Percentiles rank a stretch among this genome's conserved stretches.
Evolutionary conservation across 495 filamentous ascomycete genomes (phyloP).

Genomic region (Aspergillus ellipticus): DNA sequence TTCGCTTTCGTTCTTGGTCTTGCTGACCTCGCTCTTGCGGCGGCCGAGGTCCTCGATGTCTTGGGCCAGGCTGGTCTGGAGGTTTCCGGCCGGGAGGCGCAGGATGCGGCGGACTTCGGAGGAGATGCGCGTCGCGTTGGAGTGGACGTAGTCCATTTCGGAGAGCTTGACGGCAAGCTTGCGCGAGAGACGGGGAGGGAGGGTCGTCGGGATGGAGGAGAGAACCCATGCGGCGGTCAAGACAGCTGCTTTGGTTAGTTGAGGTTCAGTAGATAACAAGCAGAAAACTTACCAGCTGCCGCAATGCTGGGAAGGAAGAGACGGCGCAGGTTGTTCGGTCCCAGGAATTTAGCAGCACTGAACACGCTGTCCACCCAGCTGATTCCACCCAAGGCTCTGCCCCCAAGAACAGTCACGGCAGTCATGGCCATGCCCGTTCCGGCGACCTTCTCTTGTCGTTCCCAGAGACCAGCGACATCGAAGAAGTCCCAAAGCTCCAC

Average conservation of each 20-base stretch:
- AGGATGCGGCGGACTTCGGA: conserved; percentile 82
- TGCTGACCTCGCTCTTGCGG: conserved; percentile 73
- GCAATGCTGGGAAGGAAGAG: conserved; percentile 78
- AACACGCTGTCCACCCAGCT: conserved; percentile 87
- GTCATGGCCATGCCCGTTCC: conserved; percentile 93
- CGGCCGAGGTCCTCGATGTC: conserved; percentile 75
- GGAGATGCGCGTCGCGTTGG: conserved; percentile 79
- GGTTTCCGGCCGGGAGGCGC: conserved; percentile 74
- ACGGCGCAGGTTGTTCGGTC: conserved; percentile 76
- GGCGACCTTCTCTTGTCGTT: conserved; percentile 89
- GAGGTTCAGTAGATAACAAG: conserved; percentile 3
- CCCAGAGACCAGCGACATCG: conserved; percentile 75
- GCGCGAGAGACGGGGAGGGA: conserved; percentile 78
- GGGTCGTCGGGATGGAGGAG: conserved; percentile 77
- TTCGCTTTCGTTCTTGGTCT: conserved; percentile 70
- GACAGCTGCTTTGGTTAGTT: conserved; percentile 54
- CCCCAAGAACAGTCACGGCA: conserved; percentile 78
- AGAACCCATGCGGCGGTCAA: conserved; percentile 76
- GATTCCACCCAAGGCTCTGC: conserved; percentile 73
- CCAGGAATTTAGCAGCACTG: conserved; percentile 72
- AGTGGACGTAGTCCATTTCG: conserved; percentile 85
- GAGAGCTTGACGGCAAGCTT: conserved; percentile 78
- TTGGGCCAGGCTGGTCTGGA: conserved; percentile 73
- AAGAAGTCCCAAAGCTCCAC: conserved; percentile 92
- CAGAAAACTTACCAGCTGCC: conserved; percentile 62